A percentile compares a stretch with the other conserved stretches of the same genome.
phyloP scores from a whole-genome alignment of 2,329 filamentous ascomycete species.

The Coniochaeta sp. region DNA sequence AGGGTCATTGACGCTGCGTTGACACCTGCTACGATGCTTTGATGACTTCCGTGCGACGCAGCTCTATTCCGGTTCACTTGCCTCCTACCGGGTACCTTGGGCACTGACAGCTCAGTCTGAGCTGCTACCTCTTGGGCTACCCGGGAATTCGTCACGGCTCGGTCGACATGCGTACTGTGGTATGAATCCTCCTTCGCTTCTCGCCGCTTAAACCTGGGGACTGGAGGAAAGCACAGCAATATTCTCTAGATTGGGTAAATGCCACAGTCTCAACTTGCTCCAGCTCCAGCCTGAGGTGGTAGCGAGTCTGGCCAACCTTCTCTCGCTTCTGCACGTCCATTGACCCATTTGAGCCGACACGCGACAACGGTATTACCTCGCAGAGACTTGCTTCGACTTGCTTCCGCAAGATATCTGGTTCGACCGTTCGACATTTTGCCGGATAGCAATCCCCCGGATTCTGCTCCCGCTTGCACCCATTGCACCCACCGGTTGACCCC shows the following conservation, averaged over 20 bases:
- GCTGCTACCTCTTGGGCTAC: not conserved
- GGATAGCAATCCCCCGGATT: conserved; percentile 1
- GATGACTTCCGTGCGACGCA: not conserved
- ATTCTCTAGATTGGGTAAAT: not conserved
- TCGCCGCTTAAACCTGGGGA: not conserved
- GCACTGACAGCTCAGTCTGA: not conserved
- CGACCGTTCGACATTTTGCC: not conserved
- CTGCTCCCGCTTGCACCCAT: not conserved
- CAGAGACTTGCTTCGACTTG: not conserved
- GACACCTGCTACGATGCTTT: not conserved
- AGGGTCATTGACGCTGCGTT: not conserved
- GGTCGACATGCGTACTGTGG: not conserved
- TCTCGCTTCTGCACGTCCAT: conserved; percentile 2
- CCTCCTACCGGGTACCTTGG: too few relatives aligned
- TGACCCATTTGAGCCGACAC: conserved; percentile 2
- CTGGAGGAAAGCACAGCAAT: not conserved
- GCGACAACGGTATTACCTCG: not conserved
- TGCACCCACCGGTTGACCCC: not conserved
- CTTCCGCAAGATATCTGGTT: not conserved
- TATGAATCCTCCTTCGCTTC: not conserved
- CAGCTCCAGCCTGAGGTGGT: not conserved
- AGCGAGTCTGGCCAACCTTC: not conserved
- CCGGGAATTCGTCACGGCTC: not conserved
- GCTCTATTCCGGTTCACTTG: not conserved
- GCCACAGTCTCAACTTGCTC: not conserved